phyloP scores from a whole-genome alignment of 495 filamentous ascomycete species.

The Letharia columbiana region DNA sequence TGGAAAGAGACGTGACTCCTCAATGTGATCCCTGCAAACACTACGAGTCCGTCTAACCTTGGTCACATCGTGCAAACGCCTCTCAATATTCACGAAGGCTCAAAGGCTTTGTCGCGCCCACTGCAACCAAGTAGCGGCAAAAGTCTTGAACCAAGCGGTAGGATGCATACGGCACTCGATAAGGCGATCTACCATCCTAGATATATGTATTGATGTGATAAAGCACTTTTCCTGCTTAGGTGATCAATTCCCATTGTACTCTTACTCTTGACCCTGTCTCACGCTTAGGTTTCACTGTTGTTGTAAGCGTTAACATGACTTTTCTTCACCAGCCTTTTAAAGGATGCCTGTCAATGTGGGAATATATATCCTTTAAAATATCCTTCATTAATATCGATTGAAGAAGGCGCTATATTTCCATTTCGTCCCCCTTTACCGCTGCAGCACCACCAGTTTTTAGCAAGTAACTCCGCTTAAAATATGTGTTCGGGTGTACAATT shows the following conservation, averaged over 20 bases:
- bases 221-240: background rate
- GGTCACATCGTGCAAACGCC: background rate
- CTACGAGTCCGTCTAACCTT: background rate
- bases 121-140: background rate
- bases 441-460: conserved; percentile 53
- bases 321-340: background rate
- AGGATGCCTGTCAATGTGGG: background rate
- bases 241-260: background rate
- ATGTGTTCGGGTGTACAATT: conserved; percentile 95
- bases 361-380: background rate
- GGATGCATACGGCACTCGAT: background rate
- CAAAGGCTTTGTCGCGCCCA: background rate
- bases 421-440: conserved; percentile 22
- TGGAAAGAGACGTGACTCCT: background rate
- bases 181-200: background rate
- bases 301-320: background rate
- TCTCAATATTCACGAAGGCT: background rate
- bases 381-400: background rate
- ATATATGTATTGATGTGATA: background rate
- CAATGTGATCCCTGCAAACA: background rate
- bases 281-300: background rate
- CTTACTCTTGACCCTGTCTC: background rate
- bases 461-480: conserved; percentile 88
- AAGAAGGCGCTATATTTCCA: conserved; percentile 18
- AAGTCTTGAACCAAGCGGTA: background rate